A percentile compares a stretch with the other conserved stretches of the same genome.
These are phyloP conservation scores for Ramichloridium luteum DNA, from an alignment of 2,329 filamentous ascomycete species.

Conservation along the genomic window DNA sequence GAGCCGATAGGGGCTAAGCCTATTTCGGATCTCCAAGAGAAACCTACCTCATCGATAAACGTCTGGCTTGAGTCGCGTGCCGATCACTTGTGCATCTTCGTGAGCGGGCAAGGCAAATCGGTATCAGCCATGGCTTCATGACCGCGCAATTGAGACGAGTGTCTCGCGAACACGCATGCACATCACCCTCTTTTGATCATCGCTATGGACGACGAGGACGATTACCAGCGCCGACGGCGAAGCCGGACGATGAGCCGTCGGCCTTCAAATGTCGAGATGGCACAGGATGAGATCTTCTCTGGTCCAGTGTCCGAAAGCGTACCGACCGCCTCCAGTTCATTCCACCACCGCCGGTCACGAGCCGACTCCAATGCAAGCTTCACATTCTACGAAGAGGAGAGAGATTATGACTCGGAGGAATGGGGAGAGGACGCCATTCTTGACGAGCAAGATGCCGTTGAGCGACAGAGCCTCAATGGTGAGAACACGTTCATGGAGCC, in stretches of 20 bases:
- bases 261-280: slow-evolving; percentile 76
- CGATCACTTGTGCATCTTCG: no score
- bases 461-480: slow-evolving; percentile 29
- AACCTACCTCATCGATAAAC: no score
- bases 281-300: slow-evolving; percentile 86
- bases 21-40: no score
- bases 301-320: slow-evolving; percentile 91
- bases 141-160: no score
- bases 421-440: slow-evolving; percentile 40
- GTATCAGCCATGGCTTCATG: no score
- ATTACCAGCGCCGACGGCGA: neutral
- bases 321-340: slow-evolving; percentile 87
- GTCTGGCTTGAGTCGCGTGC: no score
- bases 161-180: no score
- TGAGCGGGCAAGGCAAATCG: no score
- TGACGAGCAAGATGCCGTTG: slow-evolving; percentile 31
- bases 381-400: slow-evolving; percentile 67
- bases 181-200: no score
- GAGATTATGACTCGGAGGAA: slow-evolving; percentile 39
- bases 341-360: slow-evolving; percentile 68
- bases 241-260: neutral
- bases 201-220: slow-evolving; percentile 13
- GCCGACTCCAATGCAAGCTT: slow-evolving; percentile 82
- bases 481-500: slow-evolving; percentile 23
- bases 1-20: no score